Conservation (phyloP, 345 rosid species). For the Salix exigua region DNA sequence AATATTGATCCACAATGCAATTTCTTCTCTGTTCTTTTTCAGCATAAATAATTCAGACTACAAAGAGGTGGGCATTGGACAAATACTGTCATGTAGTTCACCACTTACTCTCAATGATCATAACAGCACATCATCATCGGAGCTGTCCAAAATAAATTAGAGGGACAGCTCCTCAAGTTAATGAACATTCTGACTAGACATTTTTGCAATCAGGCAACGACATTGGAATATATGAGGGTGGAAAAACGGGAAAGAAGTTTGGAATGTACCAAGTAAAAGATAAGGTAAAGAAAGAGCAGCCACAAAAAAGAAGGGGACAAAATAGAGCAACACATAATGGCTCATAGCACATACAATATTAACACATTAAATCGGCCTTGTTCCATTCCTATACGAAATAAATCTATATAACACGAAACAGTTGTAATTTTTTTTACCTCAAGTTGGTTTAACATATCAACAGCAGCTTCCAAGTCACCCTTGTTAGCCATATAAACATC, state of each 20-base stretch:
- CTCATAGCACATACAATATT: not conserved
- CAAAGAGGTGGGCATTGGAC: not conserved
- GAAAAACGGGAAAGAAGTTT: not conserved
- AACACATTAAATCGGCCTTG: not conserved
- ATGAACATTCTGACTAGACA: not conserved
- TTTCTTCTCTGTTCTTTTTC: not conserved
- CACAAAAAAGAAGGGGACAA: not conserved
- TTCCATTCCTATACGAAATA: not conserved
- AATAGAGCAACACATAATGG: not conserved
- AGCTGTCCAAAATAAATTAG: not conserved
- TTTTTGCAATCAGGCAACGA: not conserved
- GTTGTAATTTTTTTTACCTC: constrained; percentile 49
- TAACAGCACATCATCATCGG: not conserved
- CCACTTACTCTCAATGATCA: not conserved
- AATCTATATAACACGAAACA: not conserved
- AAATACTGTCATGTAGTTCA: not conserved
- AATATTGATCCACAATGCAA: not conserved
- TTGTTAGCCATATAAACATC: constrained; percentile 71
- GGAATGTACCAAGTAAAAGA: not conserved
- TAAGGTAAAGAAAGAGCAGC: not conserved
- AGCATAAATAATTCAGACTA: not conserved
- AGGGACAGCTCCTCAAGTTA: not conserved
- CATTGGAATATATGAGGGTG: not conserved
- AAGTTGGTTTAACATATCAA: constrained; percentile 79
- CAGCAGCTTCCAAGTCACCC: constrained; percentile 69